A percentile compares a stretch with the other conserved stretches of the same genome.
Conservation (phyloP, 2,329 filamentous ascomycete genomes). For the Fusarium proliferatum region DNA sequence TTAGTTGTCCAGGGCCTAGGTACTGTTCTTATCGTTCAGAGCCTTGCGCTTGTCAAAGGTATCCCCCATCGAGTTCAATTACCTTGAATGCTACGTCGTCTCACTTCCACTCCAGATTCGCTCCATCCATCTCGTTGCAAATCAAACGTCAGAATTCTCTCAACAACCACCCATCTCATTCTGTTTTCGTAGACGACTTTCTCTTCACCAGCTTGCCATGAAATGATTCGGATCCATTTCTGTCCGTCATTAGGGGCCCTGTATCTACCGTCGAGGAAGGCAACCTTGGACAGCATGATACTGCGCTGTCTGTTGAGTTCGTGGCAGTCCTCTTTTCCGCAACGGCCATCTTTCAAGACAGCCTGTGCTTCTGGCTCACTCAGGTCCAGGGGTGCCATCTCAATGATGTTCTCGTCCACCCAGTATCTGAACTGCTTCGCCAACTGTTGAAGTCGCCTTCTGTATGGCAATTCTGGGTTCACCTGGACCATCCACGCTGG, state of each 20-base stretch:
- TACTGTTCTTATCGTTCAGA: not conserved
- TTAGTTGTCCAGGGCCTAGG: not conserved
- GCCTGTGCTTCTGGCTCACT: slow-evolving; percentile 50
- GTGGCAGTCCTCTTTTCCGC: slow-evolving; percentile 50
- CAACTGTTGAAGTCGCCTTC: slow-evolving; percentile 46
- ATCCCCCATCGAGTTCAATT: not conserved
- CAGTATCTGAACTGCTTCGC: slow-evolving; percentile 54
- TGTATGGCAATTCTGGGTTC: slow-evolving; percentile 46
- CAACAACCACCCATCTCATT: slow-evolving; percentile 54
- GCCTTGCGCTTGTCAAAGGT: not conserved
- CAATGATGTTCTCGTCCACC: slow-evolving; percentile 52
- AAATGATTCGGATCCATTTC: slow-evolving; percentile 49
- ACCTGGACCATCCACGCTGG: slow-evolving; percentile 50
- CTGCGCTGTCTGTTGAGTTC: slow-evolving; percentile 50
- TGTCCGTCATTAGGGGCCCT: slow-evolving; percentile 37
- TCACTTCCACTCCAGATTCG: slow-evolving; percentile 43
- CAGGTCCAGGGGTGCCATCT: slow-evolving; percentile 51
- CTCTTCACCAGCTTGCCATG: slow-evolving; percentile 46
- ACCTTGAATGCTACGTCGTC: slow-evolving; percentile 22
- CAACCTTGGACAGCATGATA: slow-evolving; percentile 53
- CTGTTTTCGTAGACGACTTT: slow-evolving; percentile 47
- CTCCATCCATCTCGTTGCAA: slow-evolving; percentile 50
- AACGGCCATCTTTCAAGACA: slow-evolving; percentile 51
- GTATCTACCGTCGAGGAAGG: slow-evolving; percentile 52
- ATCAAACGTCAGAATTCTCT: slow-evolving; percentile 53